Percentiles rank a stretch among this genome's conserved stretches.
Evolutionary conservation across 2,329 filamentous ascomycete species (phyloP).

Genomic region (Stachybotrys chartarum): DNA sequence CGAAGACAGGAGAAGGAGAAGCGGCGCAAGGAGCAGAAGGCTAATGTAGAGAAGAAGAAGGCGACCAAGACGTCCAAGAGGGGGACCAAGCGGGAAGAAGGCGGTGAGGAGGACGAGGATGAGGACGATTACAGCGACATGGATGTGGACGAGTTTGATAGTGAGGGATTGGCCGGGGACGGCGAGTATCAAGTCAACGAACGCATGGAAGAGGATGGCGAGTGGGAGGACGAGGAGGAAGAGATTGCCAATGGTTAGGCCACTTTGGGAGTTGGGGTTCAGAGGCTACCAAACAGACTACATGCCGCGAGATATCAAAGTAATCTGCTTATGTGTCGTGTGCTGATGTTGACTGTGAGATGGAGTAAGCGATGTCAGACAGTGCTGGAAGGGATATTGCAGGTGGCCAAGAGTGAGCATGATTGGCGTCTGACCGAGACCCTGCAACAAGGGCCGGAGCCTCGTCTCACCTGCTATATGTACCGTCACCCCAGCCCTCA

Average conservation of each 20-base stretch:
- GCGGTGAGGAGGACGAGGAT: conserved; percentile 30
- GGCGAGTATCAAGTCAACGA: conserved; percentile 42
- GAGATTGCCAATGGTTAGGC: conserved; percentile 25
- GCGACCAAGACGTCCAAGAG: conserved; percentile 33
- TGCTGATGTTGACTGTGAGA: too few relatives aligned
- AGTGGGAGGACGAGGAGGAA: conserved; percentile 45
- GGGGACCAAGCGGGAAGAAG: conserved; percentile 25
- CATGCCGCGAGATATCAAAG: too few relatives aligned
- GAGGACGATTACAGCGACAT: conserved; percentile 37
- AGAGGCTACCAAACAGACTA: too few relatives aligned
- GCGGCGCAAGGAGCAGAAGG: conserved; percentile 74
- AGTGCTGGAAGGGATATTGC: too few relatives aligned
- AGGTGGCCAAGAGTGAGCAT: too few relatives aligned
- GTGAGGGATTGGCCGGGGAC: conserved; percentile 42
- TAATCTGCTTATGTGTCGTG: too few relatives aligned
- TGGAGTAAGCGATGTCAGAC: too few relatives aligned
- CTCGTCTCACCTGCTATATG: too few relatives aligned
- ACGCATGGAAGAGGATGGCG: conserved; percentile 39
- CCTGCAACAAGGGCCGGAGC: too few relatives aligned
- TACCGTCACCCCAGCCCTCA: too few relatives aligned
- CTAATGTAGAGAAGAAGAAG: conserved; percentile 84
- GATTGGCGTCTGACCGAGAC: too few relatives aligned
- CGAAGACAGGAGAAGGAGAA: conserved; percentile 74
- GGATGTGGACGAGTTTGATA: conserved; percentile 43
- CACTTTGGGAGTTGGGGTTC: too few relatives aligned